A percentile compares a stretch with the other conserved stretches of the same genome.
Conservation (phyloP, 305 asterid species). For the Solanum hybrid region DNA sequence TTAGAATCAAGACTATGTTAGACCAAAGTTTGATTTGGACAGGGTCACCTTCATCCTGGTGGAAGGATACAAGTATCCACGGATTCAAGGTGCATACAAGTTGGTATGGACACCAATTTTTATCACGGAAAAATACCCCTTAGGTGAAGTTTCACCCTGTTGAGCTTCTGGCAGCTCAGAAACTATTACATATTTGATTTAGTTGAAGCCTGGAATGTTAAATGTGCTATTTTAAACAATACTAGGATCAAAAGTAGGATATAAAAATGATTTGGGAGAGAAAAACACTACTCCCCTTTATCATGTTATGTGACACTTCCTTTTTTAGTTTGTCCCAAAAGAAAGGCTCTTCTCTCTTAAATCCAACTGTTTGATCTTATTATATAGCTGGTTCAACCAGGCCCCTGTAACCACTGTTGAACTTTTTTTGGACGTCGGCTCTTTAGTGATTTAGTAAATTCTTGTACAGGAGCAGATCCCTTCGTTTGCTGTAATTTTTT, state of each 20-base stretch:
- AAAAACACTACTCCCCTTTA: not conserved
- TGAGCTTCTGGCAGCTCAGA: not conserved
- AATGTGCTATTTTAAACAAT: not conserved
- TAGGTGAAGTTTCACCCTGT: not conserved
- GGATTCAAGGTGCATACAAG: not conserved
- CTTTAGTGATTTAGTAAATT: not conserved
- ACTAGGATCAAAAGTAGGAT: not conserved
- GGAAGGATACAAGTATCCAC: not conserved
- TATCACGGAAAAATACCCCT: not conserved
- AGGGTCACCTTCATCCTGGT: not conserved
- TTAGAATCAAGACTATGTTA: not conserved
- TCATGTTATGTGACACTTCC: not conserved
- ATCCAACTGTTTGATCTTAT: not conserved
- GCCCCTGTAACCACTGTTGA: not conserved
- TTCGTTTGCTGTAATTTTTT: not conserved
- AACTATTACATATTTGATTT: not conserved
- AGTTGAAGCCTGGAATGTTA: not conserved
- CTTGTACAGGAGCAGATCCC: not conserved
- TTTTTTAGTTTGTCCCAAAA: not conserved
- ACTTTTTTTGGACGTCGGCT: not conserved
- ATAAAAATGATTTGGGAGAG: not conserved
- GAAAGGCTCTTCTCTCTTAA: not conserved
- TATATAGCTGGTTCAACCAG: not conserved
- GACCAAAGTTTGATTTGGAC: not conserved
- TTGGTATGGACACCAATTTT: not conserved